phyloP scores from a whole-genome alignment of 148 eudicot species.

The Chenopodium album region DNA sequence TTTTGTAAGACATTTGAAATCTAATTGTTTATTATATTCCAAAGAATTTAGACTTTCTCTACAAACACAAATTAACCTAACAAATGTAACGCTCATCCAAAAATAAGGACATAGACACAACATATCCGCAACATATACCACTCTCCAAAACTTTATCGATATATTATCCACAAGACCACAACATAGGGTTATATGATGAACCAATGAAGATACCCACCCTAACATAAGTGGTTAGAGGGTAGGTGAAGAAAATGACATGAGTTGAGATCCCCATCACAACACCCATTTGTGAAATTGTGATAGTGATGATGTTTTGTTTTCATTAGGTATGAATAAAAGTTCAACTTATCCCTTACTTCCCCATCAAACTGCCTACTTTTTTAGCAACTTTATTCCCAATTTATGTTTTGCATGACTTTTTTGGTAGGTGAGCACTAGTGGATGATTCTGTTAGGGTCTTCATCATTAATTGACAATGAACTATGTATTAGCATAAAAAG shows the following conservation, averaged over 20 bases:
- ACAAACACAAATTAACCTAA: too few relatives aligned
- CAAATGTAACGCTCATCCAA: too few relatives aligned
- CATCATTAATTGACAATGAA: not conserved
- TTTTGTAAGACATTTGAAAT: too few relatives aligned
- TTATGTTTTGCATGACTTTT: not conserved
- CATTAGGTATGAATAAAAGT: conserved; percentile 18
- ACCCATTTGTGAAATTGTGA: conserved; percentile 20
- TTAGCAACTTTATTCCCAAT: not conserved
- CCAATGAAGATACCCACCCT: not conserved
- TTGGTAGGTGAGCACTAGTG: conserved; percentile 25
- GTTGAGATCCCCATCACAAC: conserved; percentile 18
- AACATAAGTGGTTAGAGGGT: conserved; percentile 41
- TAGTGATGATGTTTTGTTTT: conserved; percentile 19
- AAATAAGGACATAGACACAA: too few relatives aligned
- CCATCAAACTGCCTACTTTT: not conserved
- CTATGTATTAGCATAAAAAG: not conserved
- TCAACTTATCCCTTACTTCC: conserved; percentile 9
- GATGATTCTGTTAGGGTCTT: conserved; percentile 16
- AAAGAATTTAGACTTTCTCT: too few relatives aligned
- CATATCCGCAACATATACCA: too few relatives aligned
- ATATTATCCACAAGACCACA: not conserved
- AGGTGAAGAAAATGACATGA: conserved; percentile 47
- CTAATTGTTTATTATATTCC: too few relatives aligned
- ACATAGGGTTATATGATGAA: not conserved
- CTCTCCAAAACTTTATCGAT: too few relatives aligned